Percentiles rank a stretch among this genome's conserved stretches.
Evolutionary conservation across 768 basidiomycete genomes (phyloP).

Genomic region (Trametes coccinea): DNA sequence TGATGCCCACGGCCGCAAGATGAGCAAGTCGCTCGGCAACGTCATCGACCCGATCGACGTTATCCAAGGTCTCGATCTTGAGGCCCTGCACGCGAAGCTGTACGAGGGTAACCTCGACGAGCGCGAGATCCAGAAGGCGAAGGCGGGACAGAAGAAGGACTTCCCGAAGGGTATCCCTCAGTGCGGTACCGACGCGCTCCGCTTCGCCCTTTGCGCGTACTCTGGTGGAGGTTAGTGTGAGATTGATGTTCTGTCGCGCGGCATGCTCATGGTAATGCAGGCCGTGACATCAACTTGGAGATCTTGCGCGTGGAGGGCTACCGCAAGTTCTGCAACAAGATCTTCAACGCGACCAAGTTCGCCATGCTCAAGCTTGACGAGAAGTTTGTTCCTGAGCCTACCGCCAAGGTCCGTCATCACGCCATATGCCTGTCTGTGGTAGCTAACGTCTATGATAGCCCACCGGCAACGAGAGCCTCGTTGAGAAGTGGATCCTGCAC

Average conservation of each 20-base stretch:
- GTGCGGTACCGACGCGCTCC: conserved; percentile 94
- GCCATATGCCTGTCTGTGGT: background rate
- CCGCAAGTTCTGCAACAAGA: conserved; percentile 99
- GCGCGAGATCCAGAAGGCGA: conserved; percentile 89
- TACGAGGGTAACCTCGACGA: conserved; percentile 91
- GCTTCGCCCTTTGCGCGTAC: conserved; percentile 95
- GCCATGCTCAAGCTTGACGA: conserved; percentile 97
- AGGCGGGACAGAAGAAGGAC: conserved; percentile 95
- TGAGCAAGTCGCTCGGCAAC: conserved; percentile 98
- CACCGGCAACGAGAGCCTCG: conserved; percentile 86
- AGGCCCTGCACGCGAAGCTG: conserved; percentile 82
- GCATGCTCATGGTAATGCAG: conserved; percentile 37
- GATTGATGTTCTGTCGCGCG: too few relatives aligned
- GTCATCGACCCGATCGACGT: conserved; percentile 97
- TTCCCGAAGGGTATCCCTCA: conserved; percentile 99
- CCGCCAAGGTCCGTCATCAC: conserved; percentile 55
- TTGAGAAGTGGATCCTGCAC: conserved; percentile 94
- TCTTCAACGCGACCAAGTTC: conserved; percentile 98
- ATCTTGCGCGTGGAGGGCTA: conserved; percentile 96
- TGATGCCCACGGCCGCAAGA: conserved; percentile 97
- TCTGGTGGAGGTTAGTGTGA: conserved; percentile 70
- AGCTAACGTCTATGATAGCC: conserved; percentile 47
- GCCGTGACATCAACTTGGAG: conserved; percentile 96
- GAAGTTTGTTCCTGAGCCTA: conserved; percentile 71
- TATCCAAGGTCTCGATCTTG: conserved; percentile 79